Conservation (phyloP, 768 basidiomycete species). For the Cytidiella melzeri region DNA sequence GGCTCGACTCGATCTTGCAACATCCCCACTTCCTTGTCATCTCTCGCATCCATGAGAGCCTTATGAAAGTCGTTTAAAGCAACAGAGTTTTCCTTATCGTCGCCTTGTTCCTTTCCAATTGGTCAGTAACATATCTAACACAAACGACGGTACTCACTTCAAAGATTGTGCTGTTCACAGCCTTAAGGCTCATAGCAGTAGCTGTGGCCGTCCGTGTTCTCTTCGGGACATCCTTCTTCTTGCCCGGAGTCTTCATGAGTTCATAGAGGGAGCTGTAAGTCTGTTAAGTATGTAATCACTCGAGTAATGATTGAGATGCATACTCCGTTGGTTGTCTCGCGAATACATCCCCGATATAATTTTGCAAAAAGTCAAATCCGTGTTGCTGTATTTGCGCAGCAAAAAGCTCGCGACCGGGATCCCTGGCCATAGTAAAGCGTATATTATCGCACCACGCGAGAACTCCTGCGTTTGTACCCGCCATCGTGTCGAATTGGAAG, state of each 20-base stretch:
- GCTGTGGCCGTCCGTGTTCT: slow-evolving; percentile 40
- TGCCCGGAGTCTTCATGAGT: slow-evolving; percentile 78
- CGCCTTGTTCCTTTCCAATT: slow-evolving; percentile 26
- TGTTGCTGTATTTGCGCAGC: slow-evolving; percentile 69
- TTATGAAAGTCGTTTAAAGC: slow-evolving; percentile 44
- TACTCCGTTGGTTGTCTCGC: slow-evolving; percentile 64
- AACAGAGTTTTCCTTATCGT: slow-evolving; percentile 32
- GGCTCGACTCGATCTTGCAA: neutral
- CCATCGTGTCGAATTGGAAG: neutral
- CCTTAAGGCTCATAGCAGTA: slow-evolving; percentile 40
- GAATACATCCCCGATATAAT: slow-evolving; percentile 69
- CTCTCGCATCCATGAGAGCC: slow-evolving; percentile 27
- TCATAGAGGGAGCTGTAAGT: slow-evolving; percentile 65
- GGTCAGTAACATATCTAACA: neutral
- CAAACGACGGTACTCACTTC: slow-evolving; percentile 33
- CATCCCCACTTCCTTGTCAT: neutral
- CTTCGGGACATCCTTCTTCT: slow-evolving; percentile 53
- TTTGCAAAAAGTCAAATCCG: slow-evolving; percentile 74
- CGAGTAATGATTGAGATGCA: slow-evolving; percentile 17
- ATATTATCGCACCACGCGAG: slow-evolving; percentile 64
- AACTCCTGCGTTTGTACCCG: slow-evolving; percentile 38
- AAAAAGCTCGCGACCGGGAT: slow-evolving; percentile 64
- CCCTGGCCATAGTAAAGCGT: slow-evolving; percentile 61
- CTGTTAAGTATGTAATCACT: no score
- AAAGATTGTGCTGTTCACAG: slow-evolving; percentile 33